Conservation (phyloP, 2,329 filamentous ascomycete genomes). For the Fusarium oligoseptatum region DNA sequence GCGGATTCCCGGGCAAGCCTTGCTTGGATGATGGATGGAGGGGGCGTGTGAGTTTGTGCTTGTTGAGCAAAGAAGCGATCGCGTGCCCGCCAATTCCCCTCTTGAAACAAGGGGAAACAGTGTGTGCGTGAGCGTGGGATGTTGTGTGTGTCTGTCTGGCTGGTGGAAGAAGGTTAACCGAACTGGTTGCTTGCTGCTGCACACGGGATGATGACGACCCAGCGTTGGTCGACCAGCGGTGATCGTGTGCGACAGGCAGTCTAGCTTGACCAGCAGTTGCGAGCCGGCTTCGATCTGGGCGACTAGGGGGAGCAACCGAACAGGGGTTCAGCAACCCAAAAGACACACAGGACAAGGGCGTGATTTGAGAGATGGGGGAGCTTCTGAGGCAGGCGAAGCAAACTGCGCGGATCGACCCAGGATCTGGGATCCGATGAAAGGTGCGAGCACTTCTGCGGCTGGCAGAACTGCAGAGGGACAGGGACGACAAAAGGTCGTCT, state of each 20-base stretch:
- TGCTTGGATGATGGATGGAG: slow-evolving; percentile 32
- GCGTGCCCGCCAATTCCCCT: slow-evolving; percentile 41
- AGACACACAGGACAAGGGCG: slow-evolving; percentile 12
- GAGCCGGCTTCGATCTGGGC: slow-evolving; percentile 36
- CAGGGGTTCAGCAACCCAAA: slow-evolving; percentile 32
- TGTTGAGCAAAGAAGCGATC: slow-evolving; percentile 39
- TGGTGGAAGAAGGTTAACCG: slow-evolving; percentile 21
- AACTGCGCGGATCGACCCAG: slow-evolving; percentile 17
- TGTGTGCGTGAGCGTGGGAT: slow-evolving; percentile 39
- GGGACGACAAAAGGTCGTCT: not conserved
- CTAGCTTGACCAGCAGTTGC: slow-evolving; percentile 9
- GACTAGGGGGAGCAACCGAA: slow-evolving; percentile 29
- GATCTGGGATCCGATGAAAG: slow-evolving; percentile 18
- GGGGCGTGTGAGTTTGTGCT: slow-evolving; percentile 40
- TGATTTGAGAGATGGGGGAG: slow-evolving; percentile 17
- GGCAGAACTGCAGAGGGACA: slow-evolving; percentile 1
- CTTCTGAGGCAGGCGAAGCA: slow-evolving; percentile 14
- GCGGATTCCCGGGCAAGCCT: slow-evolving; percentile 36
- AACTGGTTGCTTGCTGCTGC: slow-evolving; percentile 21
- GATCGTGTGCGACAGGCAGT: slow-evolving; percentile 38
- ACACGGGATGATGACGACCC: slow-evolving; percentile 26
- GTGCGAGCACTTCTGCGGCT: not conserved
- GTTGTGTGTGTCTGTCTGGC: slow-evolving; percentile 26
- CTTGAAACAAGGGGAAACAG: slow-evolving; percentile 12
- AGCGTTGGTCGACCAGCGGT: slow-evolving; percentile 26